Evolutionary conservation across 805 yeast species (phyloP).

Genomic region (Metschnikowia rubicola): DNA sequence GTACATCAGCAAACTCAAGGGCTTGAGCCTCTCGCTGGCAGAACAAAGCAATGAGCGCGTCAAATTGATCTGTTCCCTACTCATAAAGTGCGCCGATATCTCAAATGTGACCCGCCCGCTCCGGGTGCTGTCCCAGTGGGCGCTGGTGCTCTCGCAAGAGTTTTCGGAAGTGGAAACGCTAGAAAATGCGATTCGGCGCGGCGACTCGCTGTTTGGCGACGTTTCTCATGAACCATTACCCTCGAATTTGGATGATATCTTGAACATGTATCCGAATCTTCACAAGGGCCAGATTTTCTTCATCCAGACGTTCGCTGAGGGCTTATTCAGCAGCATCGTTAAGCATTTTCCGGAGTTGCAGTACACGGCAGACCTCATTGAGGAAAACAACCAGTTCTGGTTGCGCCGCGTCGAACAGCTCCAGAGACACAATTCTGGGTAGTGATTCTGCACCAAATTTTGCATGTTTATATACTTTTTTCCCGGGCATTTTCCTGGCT

Average conservation of each 20-base stretch:
- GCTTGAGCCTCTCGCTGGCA: slow-evolving; percentile 20
- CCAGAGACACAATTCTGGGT: background rate
- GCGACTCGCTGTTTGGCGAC: slow-evolving; percentile 10
- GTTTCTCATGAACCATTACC: slow-evolving; percentile 37
- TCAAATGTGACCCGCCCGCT: slow-evolving; percentile 87
- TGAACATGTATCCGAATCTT: slow-evolving; percentile 46
- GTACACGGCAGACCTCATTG: slow-evolving; percentile 53
- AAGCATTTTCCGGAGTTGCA: slow-evolving; percentile 57
- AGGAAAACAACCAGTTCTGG: slow-evolving; percentile 60
- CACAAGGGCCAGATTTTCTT: slow-evolving; percentile 79
- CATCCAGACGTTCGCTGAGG: slow-evolving; percentile 75
- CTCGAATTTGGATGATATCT: slow-evolving; percentile 37
- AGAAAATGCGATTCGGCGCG: slow-evolving; percentile 30
- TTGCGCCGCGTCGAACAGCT: slow-evolving; percentile 8
- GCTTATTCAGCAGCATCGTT: slow-evolving; percentile 65
- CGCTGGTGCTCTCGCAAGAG: slow-evolving; percentile 71
- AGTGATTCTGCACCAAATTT: too few relatives aligned
- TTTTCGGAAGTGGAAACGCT: slow-evolving; percentile 63
- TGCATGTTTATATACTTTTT: too few relatives aligned
- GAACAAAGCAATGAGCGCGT: slow-evolving; percentile 23
- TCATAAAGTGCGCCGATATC: slow-evolving; percentile 93
- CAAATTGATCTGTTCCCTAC: slow-evolving; percentile 56
- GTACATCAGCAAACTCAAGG: slow-evolving; percentile 55
- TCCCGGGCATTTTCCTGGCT: too few relatives aligned
- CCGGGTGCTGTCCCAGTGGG: slow-evolving; percentile 80